phyloP scores from a whole-genome alignment of 1,284 basidiomycete species.

The Vanrija humicola region DNA sequence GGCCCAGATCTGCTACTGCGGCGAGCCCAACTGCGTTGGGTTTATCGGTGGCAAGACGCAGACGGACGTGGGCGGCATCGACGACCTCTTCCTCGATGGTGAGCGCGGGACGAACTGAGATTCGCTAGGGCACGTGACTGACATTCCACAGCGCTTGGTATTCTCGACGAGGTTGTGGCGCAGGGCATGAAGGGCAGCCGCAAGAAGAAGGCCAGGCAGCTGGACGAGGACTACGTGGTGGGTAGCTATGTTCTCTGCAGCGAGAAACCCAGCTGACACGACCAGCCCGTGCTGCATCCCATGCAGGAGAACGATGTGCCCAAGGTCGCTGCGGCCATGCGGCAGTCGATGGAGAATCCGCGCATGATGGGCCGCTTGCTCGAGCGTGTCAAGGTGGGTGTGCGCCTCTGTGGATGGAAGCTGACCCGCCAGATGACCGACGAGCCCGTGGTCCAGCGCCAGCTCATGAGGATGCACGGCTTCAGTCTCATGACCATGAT shows the following conservation, averaged over 20 bases:
- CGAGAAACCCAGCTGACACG: neutral
- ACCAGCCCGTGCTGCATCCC: slow-evolving; percentile 60
- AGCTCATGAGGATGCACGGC: slow-evolving; percentile 88
- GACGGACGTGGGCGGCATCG: slow-evolving; percentile 89
- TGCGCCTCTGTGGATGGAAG: no score
- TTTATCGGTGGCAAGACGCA: slow-evolving; percentile 98
- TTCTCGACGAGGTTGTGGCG: slow-evolving; percentile 80
- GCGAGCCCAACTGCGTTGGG: slow-evolving; percentile 92
- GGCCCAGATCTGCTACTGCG: slow-evolving; percentile 92
- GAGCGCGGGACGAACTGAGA: slow-evolving; percentile 25
- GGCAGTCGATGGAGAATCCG: slow-evolving; percentile 75
- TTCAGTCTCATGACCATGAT: slow-evolving; percentile 89
- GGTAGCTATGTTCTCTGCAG: slow-evolving; percentile 19
- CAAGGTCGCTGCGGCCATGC: slow-evolving; percentile 85
- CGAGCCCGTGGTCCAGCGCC: slow-evolving; percentile 71
- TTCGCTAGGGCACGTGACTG: neutral
- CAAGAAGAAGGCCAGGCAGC: slow-evolving; percentile 85
- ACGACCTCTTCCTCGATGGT: slow-evolving; percentile 93
- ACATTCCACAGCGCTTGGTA: slow-evolving; percentile 74
- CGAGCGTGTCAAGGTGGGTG: slow-evolving; percentile 73
- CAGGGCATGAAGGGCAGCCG: slow-evolving; percentile 76
- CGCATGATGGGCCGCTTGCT: slow-evolving; percentile 80
- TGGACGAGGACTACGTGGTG: slow-evolving; percentile 90
- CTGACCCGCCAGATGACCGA: slow-evolving; percentile 66
- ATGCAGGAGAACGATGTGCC: slow-evolving; percentile 71